Evolutionary conservation across 306 rosid species (phyloP), one percentile per base, ranked within the genome.

Genomic region (Cicer bijugum): DNA sequence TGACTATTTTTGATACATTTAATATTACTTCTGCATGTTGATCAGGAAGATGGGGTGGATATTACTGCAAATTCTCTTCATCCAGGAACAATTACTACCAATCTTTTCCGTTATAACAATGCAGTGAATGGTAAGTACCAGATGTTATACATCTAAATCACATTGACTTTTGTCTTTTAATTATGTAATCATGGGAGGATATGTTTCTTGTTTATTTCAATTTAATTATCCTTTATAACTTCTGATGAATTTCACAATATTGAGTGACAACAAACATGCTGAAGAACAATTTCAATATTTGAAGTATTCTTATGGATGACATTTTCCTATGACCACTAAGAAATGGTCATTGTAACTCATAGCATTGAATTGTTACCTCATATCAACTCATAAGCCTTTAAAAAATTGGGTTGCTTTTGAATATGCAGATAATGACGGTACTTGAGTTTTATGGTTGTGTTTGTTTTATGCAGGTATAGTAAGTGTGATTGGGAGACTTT

Each of bases 51-150:
- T 11, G 86, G 81, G 33, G 84, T 76, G 43, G 72, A 86, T 67
- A 86, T 88, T 68, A 91, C 89, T 12, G 96, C 88, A 14, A 94
- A 91, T 84, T 87, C 96, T 63, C 91, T 94, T 85, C 97, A 91
- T 75, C 99, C 95, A 1, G 99, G 99, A 74, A 19, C 40, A 74
- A 77, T 94, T 37, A 3, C 1, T 38, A 91, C 96, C 63, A 88
- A 89, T 74, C 83, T 94, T 78, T 76, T 83, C 67, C 91, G 95
- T 28, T 46, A 85, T 47, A 75, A n/a, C 76, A 14, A 4, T 56
- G 1, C 75, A 7, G 0, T 85, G 15, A 69, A 47, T 1, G 84
- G 96, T 88, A 85, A 81, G 12, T 52, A 7, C 60, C 51, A 1
- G 12, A 12, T 65, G 12, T 48, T n/a, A 15, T 58, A 6, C 12